phyloP scores from a whole-genome alignment of 75 land plant species.

The Selaginella moellendorffii region DNA sequence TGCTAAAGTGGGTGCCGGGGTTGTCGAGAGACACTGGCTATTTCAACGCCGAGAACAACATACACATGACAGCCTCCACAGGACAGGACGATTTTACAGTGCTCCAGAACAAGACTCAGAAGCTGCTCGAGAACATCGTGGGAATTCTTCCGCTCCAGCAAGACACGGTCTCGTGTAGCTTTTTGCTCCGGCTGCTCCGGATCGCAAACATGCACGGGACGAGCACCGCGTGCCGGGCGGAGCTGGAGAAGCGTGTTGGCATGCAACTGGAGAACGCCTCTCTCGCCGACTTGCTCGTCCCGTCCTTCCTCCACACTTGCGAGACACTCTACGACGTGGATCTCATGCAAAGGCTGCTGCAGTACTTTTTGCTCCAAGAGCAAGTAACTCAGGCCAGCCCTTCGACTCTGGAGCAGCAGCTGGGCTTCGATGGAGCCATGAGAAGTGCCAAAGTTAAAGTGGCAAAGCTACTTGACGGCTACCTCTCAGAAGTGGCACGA shows the following conservation, averaged over 20 bases:
- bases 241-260: slow-evolving; percentile 71
- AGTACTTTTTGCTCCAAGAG: slow-evolving; percentile 71
- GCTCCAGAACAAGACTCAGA: neutral
- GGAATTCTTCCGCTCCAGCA: slow-evolving; percentile 1
- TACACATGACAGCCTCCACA: neutral
- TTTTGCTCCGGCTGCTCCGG: neutral
- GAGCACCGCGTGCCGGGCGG: slow-evolving; percentile 49
- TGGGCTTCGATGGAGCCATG: neutral
- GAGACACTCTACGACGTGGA: slow-evolving; percentile 74
- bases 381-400: neutral
- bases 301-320: slow-evolving; percentile 35
- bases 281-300: slow-evolving; percentile 56
- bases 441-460: slow-evolving; percentile 54
- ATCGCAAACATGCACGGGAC: slow-evolving; percentile 56
- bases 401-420: slow-evolving; percentile 6
- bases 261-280: slow-evolving; percentile 75
- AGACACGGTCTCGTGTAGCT: slow-evolving; percentile 36
- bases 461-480: slow-evolving; percentile 71
- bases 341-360: slow-evolving; percentile 64
- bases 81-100: slow-evolving; percentile 3
- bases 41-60: neutral
- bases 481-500: slow-evolving; percentile 65
- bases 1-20: neutral
- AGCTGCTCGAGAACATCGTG: slow-evolving; percentile 1
- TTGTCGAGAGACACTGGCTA: neutral